A percentile compares a stretch with the other conserved stretches of the same genome.
Conservation (phyloP, 2,329 filamentous ascomycete genomes). For the Colletotrichum noveboracense region DNA sequence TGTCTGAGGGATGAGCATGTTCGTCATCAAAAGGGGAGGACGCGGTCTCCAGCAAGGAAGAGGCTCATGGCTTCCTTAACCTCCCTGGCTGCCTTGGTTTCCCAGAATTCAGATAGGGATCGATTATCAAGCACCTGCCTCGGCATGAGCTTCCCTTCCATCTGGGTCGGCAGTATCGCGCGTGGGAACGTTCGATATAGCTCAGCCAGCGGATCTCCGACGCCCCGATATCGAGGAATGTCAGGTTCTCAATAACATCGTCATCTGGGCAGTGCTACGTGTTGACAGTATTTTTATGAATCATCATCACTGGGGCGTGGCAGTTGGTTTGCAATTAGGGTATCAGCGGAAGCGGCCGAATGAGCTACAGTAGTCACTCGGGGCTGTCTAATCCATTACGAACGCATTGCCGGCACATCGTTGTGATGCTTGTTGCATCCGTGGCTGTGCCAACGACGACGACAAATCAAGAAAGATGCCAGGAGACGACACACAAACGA, state of each 20-base stretch:
- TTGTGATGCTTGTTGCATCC: not conserved
- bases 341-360: not conserved
- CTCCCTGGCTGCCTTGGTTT: accelerated
- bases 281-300: not conserved
- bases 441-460: not conserved
- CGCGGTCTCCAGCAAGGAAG: not conserved
- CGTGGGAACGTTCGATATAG: too few species aligned
- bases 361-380: not conserved
- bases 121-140: not conserved
- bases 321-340: not conserved
- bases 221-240: not conserved
- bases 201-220: too few species aligned
- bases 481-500: not conserved
- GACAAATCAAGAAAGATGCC: not conserved
- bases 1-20: not conserved
- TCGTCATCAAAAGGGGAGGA: not conserved
- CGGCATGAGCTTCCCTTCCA: not conserved
- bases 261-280: not conserved
- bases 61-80: accelerated
- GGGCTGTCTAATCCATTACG: not conserved
- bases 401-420: not conserved
- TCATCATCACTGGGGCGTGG: not conserved
- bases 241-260: not conserved
- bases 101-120: not conserved
- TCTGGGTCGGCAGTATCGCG: not conserved